Evolutionary conservation across 75 land plant genomes (phyloP).

Genomic region (Ceratopteris richardii): DNA sequence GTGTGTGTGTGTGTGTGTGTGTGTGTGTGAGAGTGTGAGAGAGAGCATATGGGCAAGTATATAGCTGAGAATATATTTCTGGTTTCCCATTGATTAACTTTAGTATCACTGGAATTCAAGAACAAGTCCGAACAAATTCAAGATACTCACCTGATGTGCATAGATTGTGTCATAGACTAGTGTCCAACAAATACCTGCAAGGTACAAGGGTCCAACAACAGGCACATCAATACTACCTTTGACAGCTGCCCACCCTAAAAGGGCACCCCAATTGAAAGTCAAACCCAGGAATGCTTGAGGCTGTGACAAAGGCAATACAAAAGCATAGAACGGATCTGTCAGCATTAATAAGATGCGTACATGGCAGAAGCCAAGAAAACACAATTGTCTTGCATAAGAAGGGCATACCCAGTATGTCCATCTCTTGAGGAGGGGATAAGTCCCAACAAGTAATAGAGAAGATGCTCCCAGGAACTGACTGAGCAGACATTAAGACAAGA

Average conservation of each 20-base stretch:
- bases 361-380: too few species aligned
- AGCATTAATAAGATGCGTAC: too few species aligned
- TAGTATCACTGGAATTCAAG: too few species aligned
- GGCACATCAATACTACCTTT: slow-evolving; percentile 66
- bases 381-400: too few species aligned
- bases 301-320: slow-evolving; percentile 27
- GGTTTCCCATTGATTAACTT: too few species aligned
- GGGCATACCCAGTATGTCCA: slow-evolving; percentile 85
- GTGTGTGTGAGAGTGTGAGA: too few species aligned
- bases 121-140: too few species aligned
- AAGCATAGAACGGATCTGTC: too few species aligned
- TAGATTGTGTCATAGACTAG: slow-evolving; percentile 97
- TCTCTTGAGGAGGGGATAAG: slow-evolving; percentile 97
- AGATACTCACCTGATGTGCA: slow-evolving; percentile 98
- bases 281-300: slow-evolving; percentile 95
- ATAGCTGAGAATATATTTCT: too few species aligned
- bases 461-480: slow-evolving; percentile 93
- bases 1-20: too few species aligned
- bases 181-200: slow-evolving; percentile 91
- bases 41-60: too few species aligned
- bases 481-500: slow-evolving; percentile 13
- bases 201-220: slow-evolving; percentile 71
- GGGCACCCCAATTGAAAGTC: slow-evolving; percentile 97
- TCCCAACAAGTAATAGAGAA: slow-evolving; percentile 75
- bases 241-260: slow-evolving; percentile 93